Evolutionary conservation across 2,329 filamentous ascomycete species (phyloP), one percentile per base, ranked within the genome.

Genomic region (Fusarium kyushuense): DNA sequence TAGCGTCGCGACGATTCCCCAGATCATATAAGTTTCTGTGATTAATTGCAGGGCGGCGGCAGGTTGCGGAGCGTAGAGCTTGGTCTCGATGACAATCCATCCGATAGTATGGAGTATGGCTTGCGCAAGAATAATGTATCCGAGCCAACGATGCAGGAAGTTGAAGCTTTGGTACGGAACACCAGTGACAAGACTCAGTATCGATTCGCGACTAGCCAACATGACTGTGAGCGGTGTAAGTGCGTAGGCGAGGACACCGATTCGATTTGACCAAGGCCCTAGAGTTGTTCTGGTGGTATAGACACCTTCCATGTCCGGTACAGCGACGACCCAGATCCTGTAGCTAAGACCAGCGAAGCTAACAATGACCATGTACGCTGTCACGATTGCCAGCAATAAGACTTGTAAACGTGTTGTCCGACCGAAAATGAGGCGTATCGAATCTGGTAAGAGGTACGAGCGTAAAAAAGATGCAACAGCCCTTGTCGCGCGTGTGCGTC

Each of bases 81-180:
- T 53, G 1, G 49, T 53, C 16, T 53, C 49, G 1, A 53, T 53
- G 5, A 53, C 21, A 0, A 53, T 43, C 49, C 49, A 53, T 2
- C 7, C 49, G 6, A 53, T 25, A 0, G 49, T 53, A 5, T 53
- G 49, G 0, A 53, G 38, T 1, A 53, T 1, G 13, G 38, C 38
- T 11, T 53, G 49, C 2, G 9, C 29, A 2, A 43, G 38, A 2
- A 53, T 43, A 2, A 53, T 53, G 9, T 53, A 53, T n/a, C 49
- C 38, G 3, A 53, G 49, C 49, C 38, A 53, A 6, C 49, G 38
- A 32, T 53, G 49, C 5, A 53, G 13, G 17, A 53, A 53, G 27
- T 53, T 53, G 5, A 53, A 53, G 4, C 49, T 53, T 12, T 53
- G 49, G 12, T 53, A 43, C 0, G 38, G 49, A 6, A 53, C 19